Evolutionary conservation across 441 rosid genomes (phyloP).

Genomic region (Aquilaria agallochum): DNA sequence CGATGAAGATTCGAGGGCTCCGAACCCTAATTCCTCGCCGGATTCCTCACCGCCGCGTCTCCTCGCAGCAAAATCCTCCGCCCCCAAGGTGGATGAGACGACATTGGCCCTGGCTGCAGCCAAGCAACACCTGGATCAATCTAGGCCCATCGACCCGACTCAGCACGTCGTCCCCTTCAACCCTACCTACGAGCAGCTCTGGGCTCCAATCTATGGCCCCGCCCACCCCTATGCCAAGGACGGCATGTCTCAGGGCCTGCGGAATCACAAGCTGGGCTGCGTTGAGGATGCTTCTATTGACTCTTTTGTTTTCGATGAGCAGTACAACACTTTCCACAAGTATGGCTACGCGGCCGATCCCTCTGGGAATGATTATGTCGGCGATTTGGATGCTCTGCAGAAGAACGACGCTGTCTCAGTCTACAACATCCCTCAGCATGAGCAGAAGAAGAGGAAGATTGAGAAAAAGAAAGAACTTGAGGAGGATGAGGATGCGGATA

Average conservation of each 20-base stretch:
- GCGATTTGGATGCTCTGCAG: slow-evolving; percentile 69
- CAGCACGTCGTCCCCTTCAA: slow-evolving; percentile 76
- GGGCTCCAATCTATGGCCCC: slow-evolving; percentile 93
- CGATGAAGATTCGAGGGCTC: slow-evolving; percentile 26
- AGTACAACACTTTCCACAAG: slow-evolving; percentile 86
- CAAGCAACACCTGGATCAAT: slow-evolving; percentile 42
- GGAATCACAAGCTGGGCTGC: slow-evolving; percentile 94
- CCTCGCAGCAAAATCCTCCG: slow-evolving; percentile 72
- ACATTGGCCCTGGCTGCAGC: slow-evolving; percentile 80
- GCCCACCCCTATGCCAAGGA: slow-evolving; percentile 94
- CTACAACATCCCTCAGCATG: slow-evolving; percentile 76
- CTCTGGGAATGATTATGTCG: slow-evolving; percentile 71
- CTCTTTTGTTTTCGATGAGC: slow-evolving; percentile 90
- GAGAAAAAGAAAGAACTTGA: slow-evolving; percentile 52
- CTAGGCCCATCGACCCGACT: slow-evolving; percentile 77
- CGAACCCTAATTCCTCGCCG: slow-evolving; percentile 37
- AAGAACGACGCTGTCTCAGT: slow-evolving; percentile 76
- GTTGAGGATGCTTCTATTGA: slow-evolving; percentile 91
- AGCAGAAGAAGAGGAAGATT: slow-evolving; percentile 74
- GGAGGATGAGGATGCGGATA: slow-evolving; percentile 23
- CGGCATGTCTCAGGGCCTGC: slow-evolving; percentile 95
- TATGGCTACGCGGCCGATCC: slow-evolving; percentile 95
- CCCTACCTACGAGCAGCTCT: slow-evolving; percentile 90
- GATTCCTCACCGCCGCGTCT: slow-evolving; percentile 86
- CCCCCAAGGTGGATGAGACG: slow-evolving; percentile 89